Evolutionary conservation across 2,329 filamentous ascomycete genomes (phyloP), one percentile per base, ranked within the genome.

Genomic region (Pseudocercospora cruenta): DNA sequence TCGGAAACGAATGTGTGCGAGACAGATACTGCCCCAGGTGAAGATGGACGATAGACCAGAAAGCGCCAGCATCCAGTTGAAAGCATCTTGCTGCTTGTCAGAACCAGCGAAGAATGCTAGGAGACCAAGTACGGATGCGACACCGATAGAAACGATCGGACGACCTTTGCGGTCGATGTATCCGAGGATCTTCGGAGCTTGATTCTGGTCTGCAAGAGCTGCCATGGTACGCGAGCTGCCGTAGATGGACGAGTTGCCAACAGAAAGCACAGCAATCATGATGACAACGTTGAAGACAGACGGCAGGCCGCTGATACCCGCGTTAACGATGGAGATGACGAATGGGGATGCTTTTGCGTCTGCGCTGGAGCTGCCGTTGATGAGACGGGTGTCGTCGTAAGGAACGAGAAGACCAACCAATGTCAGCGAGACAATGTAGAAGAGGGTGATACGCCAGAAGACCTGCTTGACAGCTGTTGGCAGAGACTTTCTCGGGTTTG

Each of bases 1-100:
- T 33, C 94, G 92, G 86, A 97, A 97, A 63, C 93, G 92, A 75
- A 97, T 96, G 79, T 97, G 94, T 24, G 90, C 87, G n/a, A 96
- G 81, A 78, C 93, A 96, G 78, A 97, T 94, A 70, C 91, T 91
- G 63, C 85, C 87, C 91, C 91, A 94, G 4, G 90, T 93, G 81
- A 94, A 91, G 76, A 93, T 86, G 54, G 87, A 89, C 9, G 89
- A 90, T 24, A 93, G 84, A 57, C 89, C 91, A 1, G 90, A 91
- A 57, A 93, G 84, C 66, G 91, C 87, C 49, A 91, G 84, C 78
- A 97, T 87, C 93, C 94, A 97, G 73, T 87, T 85, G 70, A 97
- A 91, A 4, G 92, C 88, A 31, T 84, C 80, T 16, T 81, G 82
- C 72, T 91, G 85, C 69, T 87, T 78, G 2, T 80, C 78, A 0